Base-by-base conservation (phyloP, 108 stramenopile species). In the Skeletonema tropicum region DNA sequence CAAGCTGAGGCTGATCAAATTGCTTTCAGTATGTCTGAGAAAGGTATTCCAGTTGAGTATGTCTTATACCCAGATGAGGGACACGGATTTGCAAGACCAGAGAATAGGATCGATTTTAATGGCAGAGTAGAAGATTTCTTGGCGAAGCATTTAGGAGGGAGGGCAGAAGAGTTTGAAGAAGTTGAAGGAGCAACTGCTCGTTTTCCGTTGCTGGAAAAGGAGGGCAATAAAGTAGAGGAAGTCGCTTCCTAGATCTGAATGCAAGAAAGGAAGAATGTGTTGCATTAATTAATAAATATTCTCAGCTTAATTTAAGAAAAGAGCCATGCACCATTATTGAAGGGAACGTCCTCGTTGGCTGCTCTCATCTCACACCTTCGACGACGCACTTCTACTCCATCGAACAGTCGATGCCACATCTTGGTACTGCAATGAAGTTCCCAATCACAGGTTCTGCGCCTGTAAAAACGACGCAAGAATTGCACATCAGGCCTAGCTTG, bases 1-100 rank as follows among this genome's bases (percentile, higher is more conserved):
- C 85, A 85, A 64, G 81, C 85, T 3, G 89, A 90, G 72, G 84
- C 87, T 10, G 87, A 90, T 58, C 85, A 88, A 70, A 87, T 90
- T 25, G 88, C 86, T 3, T 87, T 87, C 57, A 68, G 77, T 3
- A 89, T 89, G 86, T 25, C 78, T 42, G 80, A 83, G 60, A 89
- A 86, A 62, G 85, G 83, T 14, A 87, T 87, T 21, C 83, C 85
- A 25, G 89, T 89, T 3, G 89, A 90, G 65, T 90, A 90, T 46
- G 84, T 90, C 8, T 39, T 88, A 9, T 90, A 86, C 66, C 86
- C 87, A 2, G 87, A 90, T 58, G 89, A 90, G 68, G 89, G 89
- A 0, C 89, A 90, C 69, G 89, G 87, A 5, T 85, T 90, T 68
- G 80, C 80, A 26, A 60, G 84, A 2, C 85, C 85, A 9, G 83